Base-by-base conservation (phyloP, 2,329 filamentous ascomycete genomes). In the Seiridium unicorne region DNA sequence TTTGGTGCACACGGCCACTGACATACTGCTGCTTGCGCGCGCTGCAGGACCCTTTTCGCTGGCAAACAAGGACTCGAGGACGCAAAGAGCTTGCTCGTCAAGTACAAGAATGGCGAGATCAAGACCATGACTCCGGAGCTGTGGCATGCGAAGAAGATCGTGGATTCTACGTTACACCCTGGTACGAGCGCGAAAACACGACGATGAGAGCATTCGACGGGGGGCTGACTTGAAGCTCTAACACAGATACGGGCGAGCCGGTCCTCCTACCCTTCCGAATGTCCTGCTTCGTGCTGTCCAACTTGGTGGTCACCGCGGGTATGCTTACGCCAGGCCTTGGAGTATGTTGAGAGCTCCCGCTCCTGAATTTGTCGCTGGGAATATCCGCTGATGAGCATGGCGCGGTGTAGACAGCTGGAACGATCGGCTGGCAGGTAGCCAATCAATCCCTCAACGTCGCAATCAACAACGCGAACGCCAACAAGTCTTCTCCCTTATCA, bases 401-500 rank as follows among this genome's bases (percentile, higher is more conserved):
- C 5, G 53, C 44, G 44, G 31, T 56, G 35, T 65, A 90, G 83
- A 97, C 89, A 49, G 84, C 85, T 47, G 95, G 94, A 57, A 97
- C 92, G 4, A 82, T 98, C 44, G 89, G 89, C 66, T 99, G 95
- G 95, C 95, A 99, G 78, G 87, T 97, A 61, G 87, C 91, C 66
- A 99, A 99, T 78, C 95, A 99, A 80, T 97, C 93, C 10, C 89
- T 99, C 69, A 99, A 99, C 74, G 95, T 99, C 35, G 94, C 92
- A 66, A 94, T 99, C 83, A 99, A 99, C 84, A 93, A 88, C 74
- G 91, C 94, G 72, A 99, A 99, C 75, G 92, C 94, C 64, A 99
- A 99, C 84, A 99, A 99, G 77, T 97, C 93, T 44, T 93, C 92
- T 3, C 92, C 94, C 1, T 84, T 98, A 64, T 90, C 91, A 26